A percentile compares a stretch with the other conserved stretches of the same genome.
Evolutionary conservation across 345 rosid species (phyloP).

Genomic region (Orychophragmus violaceus): DNA sequence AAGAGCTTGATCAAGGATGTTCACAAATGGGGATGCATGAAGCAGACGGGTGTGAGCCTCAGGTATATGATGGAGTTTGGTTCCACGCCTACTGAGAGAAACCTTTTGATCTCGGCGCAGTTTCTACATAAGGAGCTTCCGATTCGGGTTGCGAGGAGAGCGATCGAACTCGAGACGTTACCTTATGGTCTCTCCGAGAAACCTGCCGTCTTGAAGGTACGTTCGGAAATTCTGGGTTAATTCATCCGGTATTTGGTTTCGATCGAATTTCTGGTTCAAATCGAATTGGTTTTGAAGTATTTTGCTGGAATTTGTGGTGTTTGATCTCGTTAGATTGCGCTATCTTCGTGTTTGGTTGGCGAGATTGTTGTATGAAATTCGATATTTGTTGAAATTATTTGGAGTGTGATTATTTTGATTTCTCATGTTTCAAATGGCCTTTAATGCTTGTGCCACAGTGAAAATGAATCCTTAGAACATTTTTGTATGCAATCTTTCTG

Average conservation of each 20-base stretch:
- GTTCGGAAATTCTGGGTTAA: not conserved
- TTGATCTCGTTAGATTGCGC: not conserved
- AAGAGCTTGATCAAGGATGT: slow-evolving; percentile 71
- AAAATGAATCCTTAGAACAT: not conserved
- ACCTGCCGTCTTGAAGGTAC: slow-evolving; percentile 77
- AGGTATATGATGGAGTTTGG: slow-evolving; percentile 97
- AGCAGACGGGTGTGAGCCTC: slow-evolving; percentile 83
- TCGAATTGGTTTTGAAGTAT: not conserved
- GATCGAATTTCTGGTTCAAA: not conserved
- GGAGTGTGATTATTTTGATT: not conserved
- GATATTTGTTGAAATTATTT: too few species aligned
- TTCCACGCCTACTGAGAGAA: slow-evolving; percentile 54
- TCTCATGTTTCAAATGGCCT: not conserved
- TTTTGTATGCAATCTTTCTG: not conserved
- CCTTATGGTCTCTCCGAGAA: slow-evolving; percentile 79
- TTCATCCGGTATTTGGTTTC: not conserved
- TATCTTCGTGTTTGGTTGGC: too few species aligned
- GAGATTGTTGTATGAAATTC: too few species aligned
- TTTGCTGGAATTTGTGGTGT: not conserved
- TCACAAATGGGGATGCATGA: slow-evolving; percentile 81
- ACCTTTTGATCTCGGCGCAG: slow-evolving; percentile 72
- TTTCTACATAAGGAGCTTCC: slow-evolving; percentile 89
- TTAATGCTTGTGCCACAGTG: slow-evolving; percentile 11
- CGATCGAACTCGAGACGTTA: slow-evolving; percentile 69
- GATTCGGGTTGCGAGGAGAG: slow-evolving; percentile 76